Percentiles rank a stretch among this genome's conserved stretches.
Evolutionary conservation across 2,329 filamentous ascomycete species (phyloP).

Genomic region (Bipolaris cookei): DNA sequence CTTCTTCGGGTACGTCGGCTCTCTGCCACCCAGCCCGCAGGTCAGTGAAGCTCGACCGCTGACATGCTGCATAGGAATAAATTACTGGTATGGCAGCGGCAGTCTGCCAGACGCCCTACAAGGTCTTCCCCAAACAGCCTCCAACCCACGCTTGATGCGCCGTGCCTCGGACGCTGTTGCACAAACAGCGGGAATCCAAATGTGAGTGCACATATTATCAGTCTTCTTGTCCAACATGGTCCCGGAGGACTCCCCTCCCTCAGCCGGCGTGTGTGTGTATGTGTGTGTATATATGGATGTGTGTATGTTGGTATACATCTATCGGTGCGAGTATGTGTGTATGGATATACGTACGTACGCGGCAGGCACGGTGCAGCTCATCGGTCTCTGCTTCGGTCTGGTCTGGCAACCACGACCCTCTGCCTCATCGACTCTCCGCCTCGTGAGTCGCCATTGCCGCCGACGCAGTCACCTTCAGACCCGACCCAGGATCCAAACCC

Average conservation of each 20-base stretch:
- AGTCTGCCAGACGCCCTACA: slow-evolving; percentile 41
- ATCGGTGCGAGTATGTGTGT: no score
- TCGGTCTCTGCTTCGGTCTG: slow-evolving; percentile 3
- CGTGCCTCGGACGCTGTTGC: slow-evolving; percentile 44
- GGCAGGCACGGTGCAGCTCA: slow-evolving; percentile 5
- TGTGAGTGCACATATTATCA: slow-evolving; percentile 28
- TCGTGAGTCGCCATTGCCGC: background rate
- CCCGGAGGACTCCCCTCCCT: background rate
- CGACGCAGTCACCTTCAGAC: background rate
- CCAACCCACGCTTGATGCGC: slow-evolving; percentile 39
- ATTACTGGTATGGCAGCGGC: slow-evolving; percentile 44
- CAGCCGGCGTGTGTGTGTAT: no score
- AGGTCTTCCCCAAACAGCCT: slow-evolving; percentile 30
- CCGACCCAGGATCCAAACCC: background rate
- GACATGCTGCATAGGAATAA: slow-evolving; percentile 31
- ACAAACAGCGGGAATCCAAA: slow-evolving; percentile 36
- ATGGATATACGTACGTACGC: background rate
- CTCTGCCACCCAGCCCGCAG: slow-evolving; percentile 1
- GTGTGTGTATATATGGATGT: no score
- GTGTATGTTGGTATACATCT: no score
- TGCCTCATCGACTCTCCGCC: background rate
- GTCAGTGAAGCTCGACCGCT: slow-evolving; percentile 5
- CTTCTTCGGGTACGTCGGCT: slow-evolving; percentile 39
- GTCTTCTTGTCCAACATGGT: slow-evolving; percentile 1
- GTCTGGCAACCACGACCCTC: background rate